Base-by-base conservation (phyloP, 192 early-diverging fungal species). In the Ambispora gerdemannii region DNA sequence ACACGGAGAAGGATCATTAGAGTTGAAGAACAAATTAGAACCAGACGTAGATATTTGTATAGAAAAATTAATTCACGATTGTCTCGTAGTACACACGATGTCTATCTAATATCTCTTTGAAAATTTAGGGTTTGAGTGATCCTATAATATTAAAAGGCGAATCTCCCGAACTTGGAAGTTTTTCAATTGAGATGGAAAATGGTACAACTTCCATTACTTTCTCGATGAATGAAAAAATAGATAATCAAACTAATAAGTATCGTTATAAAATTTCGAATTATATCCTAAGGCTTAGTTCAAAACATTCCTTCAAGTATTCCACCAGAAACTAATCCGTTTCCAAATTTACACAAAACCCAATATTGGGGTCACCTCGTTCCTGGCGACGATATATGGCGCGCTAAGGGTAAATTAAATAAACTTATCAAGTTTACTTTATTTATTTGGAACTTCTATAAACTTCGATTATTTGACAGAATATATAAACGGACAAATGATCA, bases 91-190 rank as follows among this genome's bases (percentile, higher is more conserved):
- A 3, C 0, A n/a, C 6, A 10, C 38, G 6, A 10, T 43, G 15
- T 43, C 28, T 11, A 4, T 27, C n/a, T 58, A 59, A 75, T 49
- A 27, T 60, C 35, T 58, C 3, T 31, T 36, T 63, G 28, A 27
- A 28, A 50, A 49, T 49, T 19, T 62, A 74, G 67, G 78, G 74
- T 10, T 61, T 76, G 3, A 52, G 66, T n/a, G 72, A 66, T 13
- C 77, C 71, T 51, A 76, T 82, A 11, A 55, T 63, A 31, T 62
- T 91, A 6, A 74, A 74, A 17, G 90, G 91, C 52, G 69, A 82
- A 19, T 81, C 88, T 4, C 75, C 82, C 20, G 88, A 90, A 28
- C 77, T 96, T 24, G 92, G 91, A 4, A 80, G 88, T 20, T 96
- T 96, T 76, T 74, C 81, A 1, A 74, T 90, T 55, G 64, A 78